Percentiles rank a stretch among this genome's conserved stretches.
phyloP scores from a whole-genome alignment of 352 stramenopile genomes.

The Pythium brachiatum region DNA sequence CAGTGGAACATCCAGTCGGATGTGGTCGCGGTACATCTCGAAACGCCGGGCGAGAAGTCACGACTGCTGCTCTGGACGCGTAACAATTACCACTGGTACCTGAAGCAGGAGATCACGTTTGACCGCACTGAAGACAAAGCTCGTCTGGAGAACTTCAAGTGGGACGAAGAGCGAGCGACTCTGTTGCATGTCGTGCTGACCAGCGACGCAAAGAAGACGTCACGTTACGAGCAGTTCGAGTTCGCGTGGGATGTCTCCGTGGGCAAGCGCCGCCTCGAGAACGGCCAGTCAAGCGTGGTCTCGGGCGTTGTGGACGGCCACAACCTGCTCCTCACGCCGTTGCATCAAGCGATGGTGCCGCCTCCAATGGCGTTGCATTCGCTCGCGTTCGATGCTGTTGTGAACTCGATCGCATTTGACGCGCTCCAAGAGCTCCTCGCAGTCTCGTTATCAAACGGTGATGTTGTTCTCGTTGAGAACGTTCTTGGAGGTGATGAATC shows the following conservation, averaged over 20 bases:
- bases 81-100: constrained; percentile 84
- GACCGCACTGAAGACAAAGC: constrained; percentile 5
- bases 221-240: constrained; percentile 40
- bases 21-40: constrained; percentile 56
- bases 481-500: constrained; percentile 26
- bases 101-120: constrained; percentile 65
- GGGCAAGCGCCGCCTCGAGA: constrained; percentile 15
- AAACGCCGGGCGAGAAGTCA: neutral
- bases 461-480: constrained; percentile 45
- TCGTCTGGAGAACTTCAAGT: constrained; percentile 35
- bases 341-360: constrained; percentile 65
- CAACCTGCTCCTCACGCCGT: constrained; percentile 62
- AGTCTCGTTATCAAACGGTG: constrained; percentile 38
- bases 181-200: constrained; percentile 39
- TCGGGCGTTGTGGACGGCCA: constrained; percentile 57
- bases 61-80: constrained; percentile 71
- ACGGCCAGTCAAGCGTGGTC: constrained; percentile 35
- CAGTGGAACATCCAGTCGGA: constrained; percentile 71
- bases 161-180: constrained; percentile 53
- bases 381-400: constrained; percentile 32
- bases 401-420: constrained; percentile 66
- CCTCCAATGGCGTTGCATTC: constrained; percentile 56
- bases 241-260: constrained; percentile 48
- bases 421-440: constrained; percentile 34
- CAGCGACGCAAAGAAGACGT: neutral